Base-by-base conservation (phyloP, 345 rosid genomes). In the Aurinia saxatilis region DNA sequence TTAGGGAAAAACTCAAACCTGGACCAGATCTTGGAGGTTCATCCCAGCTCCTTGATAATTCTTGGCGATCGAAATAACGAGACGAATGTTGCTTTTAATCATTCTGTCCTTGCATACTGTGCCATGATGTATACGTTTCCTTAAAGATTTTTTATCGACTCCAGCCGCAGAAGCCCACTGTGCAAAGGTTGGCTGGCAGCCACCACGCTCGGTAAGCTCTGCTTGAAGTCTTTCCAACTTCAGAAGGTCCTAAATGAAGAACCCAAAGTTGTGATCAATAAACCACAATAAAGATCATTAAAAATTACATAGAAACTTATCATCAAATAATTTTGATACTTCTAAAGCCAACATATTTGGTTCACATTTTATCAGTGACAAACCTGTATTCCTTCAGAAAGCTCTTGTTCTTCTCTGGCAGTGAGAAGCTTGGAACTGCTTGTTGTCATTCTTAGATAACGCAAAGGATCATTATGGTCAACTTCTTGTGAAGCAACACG, bases 101-200 rank as follows among this genome's bases (percentile, higher is more conserved):
- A 93, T 93, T 75, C 58, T 93, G 72, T 93, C 96, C 69, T 87
- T 93, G 84, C 99, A 93, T 65, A 64, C 14, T 18, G 37, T 48
- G 40, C 96, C 99, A 63, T 90, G 39, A 72, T 74, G 70, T 70
- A 93, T 59, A 60, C 92, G 96, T 58, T 42, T 79, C 72, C 90
- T 80, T 57, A 93, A 76, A 57, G 91, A 79, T 70, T 63, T 81
- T 66, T 75, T 82, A 68, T 87, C 95, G 11, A 84, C 84, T 66
- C 90, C 88, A 45, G 95, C 97, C 31, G 96, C 97, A 57, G 92
- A 80, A 45, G 99, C 97, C 99, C 96, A 93, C 60, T 85, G 97
- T 39, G 72, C 74, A 67, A 85, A 80, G 64, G 87, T 81, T 35
- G 97, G 97, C 63, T 80, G 56, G 68, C 75, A 75, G n/a, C 91